phyloP scores from a whole-genome alignment of 495 filamentous ascomycete species.

The Aspergillus diversus region DNA sequence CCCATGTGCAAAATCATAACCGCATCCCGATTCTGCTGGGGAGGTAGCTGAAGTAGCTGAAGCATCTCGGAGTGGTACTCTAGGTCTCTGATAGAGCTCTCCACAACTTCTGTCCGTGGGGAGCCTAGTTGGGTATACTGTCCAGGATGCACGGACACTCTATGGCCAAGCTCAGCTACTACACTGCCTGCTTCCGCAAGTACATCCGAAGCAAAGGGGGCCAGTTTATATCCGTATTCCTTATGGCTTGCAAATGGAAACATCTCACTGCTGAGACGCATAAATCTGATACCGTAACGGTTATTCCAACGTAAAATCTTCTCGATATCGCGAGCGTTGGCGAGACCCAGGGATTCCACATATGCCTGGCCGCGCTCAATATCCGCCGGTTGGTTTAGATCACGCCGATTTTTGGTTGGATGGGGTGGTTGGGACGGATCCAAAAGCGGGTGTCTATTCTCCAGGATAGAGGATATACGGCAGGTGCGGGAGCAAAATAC shows the following conservation, averaged over 20 bases:
- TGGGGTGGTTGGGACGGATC: slow-evolving; percentile 78
- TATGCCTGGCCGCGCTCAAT: slow-evolving; percentile 66
- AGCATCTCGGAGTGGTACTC: slow-evolving; percentile 91
- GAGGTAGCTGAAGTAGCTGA: slow-evolving; percentile 72
- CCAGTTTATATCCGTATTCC: slow-evolving; percentile 85
- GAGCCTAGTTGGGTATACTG: slow-evolving; percentile 92
- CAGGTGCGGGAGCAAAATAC: slow-evolving; percentile 93
- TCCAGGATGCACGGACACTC: slow-evolving; percentile 89
- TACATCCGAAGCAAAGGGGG: slow-evolving; percentile 80
- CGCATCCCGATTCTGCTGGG: slow-evolving; percentile 82
- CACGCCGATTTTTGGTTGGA: slow-evolving; percentile 78
- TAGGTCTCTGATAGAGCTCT: slow-evolving; percentile 76
- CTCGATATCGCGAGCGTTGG: slow-evolving; percentile 79
- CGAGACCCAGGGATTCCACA: slow-evolving; percentile 75
- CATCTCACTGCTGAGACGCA: slow-evolving; percentile 93
- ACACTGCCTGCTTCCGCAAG: slow-evolving; percentile 77
- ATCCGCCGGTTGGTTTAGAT: slow-evolving; percentile 67
- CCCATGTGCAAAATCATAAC: slow-evolving; percentile 97
- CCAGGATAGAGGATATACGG: slow-evolving; percentile 86
- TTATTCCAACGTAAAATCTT: slow-evolving; percentile 96
- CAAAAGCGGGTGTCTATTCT: slow-evolving; percentile 79
- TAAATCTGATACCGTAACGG: slow-evolving; percentile 87
- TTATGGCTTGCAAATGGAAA: slow-evolving; percentile 92
- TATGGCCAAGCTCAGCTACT: slow-evolving; percentile 79
- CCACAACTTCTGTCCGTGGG: slow-evolving; percentile 72